These are phyloP conservation scores for Globisporangium irregulare DNA, from an alignment of 352 stramenopile genomes.

Conservation along the genomic window DNA sequence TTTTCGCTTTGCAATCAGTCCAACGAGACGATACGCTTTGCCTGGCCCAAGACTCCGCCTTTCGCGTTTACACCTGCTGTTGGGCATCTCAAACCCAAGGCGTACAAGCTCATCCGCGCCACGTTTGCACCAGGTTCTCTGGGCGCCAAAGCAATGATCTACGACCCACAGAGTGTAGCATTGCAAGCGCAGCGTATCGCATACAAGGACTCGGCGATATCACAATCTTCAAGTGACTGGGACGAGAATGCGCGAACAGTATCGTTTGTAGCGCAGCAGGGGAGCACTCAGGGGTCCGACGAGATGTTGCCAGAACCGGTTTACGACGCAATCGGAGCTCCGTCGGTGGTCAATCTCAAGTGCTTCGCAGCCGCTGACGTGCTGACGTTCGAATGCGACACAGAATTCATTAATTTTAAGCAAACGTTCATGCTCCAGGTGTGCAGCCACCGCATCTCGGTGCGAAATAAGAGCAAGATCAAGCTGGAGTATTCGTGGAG, in stretches of 20 bases:
- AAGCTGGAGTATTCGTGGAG: conserved; percentile 53
- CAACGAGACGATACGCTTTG: conserved; percentile 59
- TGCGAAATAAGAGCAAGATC: conserved; percentile 79
- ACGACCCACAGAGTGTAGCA: conserved; percentile 34
- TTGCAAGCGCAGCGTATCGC: conserved; percentile 57
- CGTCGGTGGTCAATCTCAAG: conserved; percentile 38
- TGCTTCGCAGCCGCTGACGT: conserved; percentile 72
- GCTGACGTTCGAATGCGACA: conserved; percentile 61
- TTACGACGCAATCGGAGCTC: conserved; percentile 34
- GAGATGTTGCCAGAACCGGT: conserved; percentile 40
- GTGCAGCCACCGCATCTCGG: conserved; percentile 62
- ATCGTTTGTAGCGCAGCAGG: conserved; percentile 36
- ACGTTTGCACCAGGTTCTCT: conserved; percentile 48
- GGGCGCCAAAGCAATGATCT: conserved; percentile 29
- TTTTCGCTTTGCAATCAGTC: conserved; percentile 82
- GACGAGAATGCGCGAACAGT: conserved; percentile 72
- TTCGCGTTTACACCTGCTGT: conserved; percentile 74
- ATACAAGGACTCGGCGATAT: conserved; percentile 26
- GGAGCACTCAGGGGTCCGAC: conserved; percentile 16
- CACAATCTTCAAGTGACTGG: conserved; percentile 48
- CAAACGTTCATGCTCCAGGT: conserved; percentile 88
- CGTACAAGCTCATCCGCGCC: conserved; percentile 69
- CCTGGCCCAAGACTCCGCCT: conserved; percentile 47
- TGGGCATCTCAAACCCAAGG: conserved; percentile 64
- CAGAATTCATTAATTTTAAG: conserved; percentile 58